A percentile compares a stretch with the other conserved stretches of the same genome.
Evolutionary conservation across 2,329 filamentous ascomycete species (phyloP).

Genomic region (Corniculantispora saksenae): DNA sequence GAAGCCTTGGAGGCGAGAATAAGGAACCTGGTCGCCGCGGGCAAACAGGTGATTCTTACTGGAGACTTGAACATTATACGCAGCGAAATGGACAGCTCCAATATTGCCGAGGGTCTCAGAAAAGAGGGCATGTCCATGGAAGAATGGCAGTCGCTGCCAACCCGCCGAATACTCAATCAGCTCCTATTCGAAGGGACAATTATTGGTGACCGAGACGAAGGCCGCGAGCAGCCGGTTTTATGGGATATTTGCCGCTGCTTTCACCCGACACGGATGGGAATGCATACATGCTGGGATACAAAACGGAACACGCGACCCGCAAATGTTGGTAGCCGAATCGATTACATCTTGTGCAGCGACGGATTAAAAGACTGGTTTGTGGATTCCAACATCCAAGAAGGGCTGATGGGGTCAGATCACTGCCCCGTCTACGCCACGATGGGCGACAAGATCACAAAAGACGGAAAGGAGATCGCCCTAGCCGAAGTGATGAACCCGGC

Average conservation of each 20-base stretch:
- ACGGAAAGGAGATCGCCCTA: conserved; percentile 54
- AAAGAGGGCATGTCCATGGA: conserved; percentile 69
- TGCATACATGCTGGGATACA: conserved; percentile 98
- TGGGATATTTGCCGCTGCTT: conserved; percentile 84
- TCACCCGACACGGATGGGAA: conserved; percentile 76
- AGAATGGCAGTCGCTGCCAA: conserved; percentile 71
- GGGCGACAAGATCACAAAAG: conserved; percentile 59
- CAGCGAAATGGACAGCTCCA: conserved; percentile 73
- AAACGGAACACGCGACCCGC: conserved; percentile 93
- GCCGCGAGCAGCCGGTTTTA: conserved; percentile 69
- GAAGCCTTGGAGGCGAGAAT: conserved; percentile 79
- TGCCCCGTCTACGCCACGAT: conserved; percentile 86
- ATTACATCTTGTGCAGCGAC: conserved; percentile 85
- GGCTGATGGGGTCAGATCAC: conserved; percentile 91
- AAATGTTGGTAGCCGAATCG: conserved; percentile 90
- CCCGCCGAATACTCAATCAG: conserved; percentile 80
- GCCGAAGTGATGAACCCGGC: conserved; percentile 76
- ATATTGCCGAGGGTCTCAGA: conserved; percentile 67
- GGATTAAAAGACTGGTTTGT: conserved; percentile 79
- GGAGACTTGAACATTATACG: conserved; percentile 85
- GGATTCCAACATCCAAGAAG: conserved; percentile 86
- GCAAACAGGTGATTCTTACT: conserved; percentile 81
- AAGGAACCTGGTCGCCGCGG: conserved; percentile 76
- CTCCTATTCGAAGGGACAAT: conserved; percentile 75
- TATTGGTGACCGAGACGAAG: conserved; percentile 64